These are phyloP conservation scores for Triticum monococcum DNA, from an alignment of 176 grass and related monocot genomes.

Conservation along the genomic window DNA sequence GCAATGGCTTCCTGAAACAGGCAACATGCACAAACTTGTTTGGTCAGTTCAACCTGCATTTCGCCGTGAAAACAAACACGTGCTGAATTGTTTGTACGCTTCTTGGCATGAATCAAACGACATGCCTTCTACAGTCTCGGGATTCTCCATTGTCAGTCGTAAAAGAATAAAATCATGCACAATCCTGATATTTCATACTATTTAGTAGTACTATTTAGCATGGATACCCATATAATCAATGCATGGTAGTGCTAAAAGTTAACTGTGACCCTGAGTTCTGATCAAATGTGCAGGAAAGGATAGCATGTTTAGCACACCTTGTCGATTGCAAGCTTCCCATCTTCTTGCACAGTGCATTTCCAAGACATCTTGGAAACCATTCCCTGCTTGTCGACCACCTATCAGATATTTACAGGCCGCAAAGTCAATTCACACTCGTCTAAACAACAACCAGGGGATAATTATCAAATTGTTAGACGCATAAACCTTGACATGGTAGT, in stretches of 20 bases:
- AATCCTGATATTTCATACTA: neutral
- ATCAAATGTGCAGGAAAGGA: neutral
- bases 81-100: neutral
- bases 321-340: conserved; percentile 46
- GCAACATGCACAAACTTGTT: neutral
- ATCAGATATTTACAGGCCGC: neutral
- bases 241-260: no score
- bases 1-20: conserved; percentile 86
- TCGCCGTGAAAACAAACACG: neutral
- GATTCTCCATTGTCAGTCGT: neutral
- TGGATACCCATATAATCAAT: neutral
- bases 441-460: neutral
- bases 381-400: conserved; percentile 58
- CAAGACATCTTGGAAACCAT: conserved; percentile 50
- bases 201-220: neutral
- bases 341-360: conserved; percentile 51
- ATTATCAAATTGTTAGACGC: neutral
- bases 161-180: neutral
- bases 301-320: conserved; percentile 42
- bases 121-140: neutral
- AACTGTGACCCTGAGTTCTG: neutral
- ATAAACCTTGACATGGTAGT: conserved; percentile 40
- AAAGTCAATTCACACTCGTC: neutral
- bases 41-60: conserved; percentile 6
- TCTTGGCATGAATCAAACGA: no score